These are phyloP conservation scores for Mycena rebaudengoi DNA, from an alignment of 768 basidiomycete genomes.

Conservation along the genomic window DNA sequence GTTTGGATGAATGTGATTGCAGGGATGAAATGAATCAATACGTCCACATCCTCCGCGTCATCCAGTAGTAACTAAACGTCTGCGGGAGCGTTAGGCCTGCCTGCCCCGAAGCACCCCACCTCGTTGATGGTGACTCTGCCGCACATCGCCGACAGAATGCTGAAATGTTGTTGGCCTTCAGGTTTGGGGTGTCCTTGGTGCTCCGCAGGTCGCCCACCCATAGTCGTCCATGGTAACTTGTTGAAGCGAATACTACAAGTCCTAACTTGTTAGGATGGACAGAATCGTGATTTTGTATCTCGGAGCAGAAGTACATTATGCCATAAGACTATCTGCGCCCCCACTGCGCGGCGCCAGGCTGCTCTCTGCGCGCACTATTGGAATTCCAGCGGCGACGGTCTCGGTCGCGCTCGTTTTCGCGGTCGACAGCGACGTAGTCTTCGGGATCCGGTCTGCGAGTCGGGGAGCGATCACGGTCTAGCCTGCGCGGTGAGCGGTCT, in stretches of 20 bases:
- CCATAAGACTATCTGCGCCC: constrained; percentile 30
- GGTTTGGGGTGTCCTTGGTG: constrained; percentile 65
- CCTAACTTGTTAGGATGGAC: too few relatives aligned
- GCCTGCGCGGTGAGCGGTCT: constrained; percentile 3
- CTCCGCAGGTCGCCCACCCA: constrained; percentile 88
- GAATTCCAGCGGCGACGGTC: constrained; percentile 64
- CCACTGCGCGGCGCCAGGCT: background rate
- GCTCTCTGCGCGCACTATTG: constrained; percentile 51
- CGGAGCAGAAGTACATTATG: too few relatives aligned
- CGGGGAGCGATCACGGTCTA: constrained; percentile 10
- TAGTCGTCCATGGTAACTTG: constrained; percentile 72
- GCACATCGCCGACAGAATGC: constrained; percentile 77
- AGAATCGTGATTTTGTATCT: too few relatives aligned
- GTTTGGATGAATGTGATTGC: constrained; percentile 86
- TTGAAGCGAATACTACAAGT: background rate
- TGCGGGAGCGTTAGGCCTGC: constrained; percentile 37
- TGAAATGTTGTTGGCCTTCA: constrained; percentile 78
- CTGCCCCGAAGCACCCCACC: constrained; percentile 46
- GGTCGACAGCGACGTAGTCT: constrained; percentile 42
- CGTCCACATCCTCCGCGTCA: constrained; percentile 78
- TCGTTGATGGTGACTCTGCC: constrained; percentile 72
- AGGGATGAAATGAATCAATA: constrained; percentile 79
- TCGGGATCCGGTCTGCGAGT: constrained; percentile 2
- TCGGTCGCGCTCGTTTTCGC: constrained; percentile 48
- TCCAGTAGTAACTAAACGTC: constrained; percentile 87